phyloP scores from a whole-genome alignment of 2,329 filamentous ascomycete species.

The Fusarium sp. region DNA sequence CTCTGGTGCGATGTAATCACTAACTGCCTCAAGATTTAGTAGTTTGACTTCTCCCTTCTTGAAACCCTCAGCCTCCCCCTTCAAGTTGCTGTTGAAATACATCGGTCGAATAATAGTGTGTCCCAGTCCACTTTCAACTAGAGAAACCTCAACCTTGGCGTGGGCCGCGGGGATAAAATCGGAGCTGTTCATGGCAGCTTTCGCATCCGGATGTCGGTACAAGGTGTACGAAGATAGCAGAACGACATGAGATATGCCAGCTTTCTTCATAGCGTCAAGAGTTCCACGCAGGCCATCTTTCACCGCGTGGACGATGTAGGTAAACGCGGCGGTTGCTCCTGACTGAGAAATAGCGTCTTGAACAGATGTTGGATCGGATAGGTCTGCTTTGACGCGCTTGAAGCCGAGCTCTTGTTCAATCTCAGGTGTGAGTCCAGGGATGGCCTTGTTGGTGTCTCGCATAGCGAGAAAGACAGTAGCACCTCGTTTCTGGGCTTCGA shows the following conservation, averaged over 20 bases:
- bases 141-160: constrained; percentile 17
- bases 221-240: constrained; percentile 10
- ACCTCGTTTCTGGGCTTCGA: constrained; percentile 19
- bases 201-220: not conserved
- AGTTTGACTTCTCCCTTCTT: not conserved
- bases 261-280: constrained; percentile 10
- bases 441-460: constrained; percentile 13
- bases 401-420: constrained; percentile 1
- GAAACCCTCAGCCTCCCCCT: constrained; percentile 6
- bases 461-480: constrained; percentile 19
- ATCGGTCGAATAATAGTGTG: constrained; percentile 5
- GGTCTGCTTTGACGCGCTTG: constrained; percentile 19
- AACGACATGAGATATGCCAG: constrained; percentile 17
- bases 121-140: not conserved
- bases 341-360: constrained; percentile 14
- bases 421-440: constrained; percentile 1
- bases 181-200: not conserved
- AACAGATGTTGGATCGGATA: constrained; percentile 15
- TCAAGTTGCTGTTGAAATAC: constrained; percentile 22
- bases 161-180: constrained; percentile 10
- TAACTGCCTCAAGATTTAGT: not conserved
- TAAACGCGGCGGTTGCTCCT: constrained; percentile 15
- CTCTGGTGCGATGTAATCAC: constrained; percentile 27
- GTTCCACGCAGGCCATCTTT: constrained; percentile 11
- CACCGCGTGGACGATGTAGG: constrained; percentile 16